phyloP scores from a whole-genome alignment of 116 monocot species.

The Posidonia oceanica region DNA sequence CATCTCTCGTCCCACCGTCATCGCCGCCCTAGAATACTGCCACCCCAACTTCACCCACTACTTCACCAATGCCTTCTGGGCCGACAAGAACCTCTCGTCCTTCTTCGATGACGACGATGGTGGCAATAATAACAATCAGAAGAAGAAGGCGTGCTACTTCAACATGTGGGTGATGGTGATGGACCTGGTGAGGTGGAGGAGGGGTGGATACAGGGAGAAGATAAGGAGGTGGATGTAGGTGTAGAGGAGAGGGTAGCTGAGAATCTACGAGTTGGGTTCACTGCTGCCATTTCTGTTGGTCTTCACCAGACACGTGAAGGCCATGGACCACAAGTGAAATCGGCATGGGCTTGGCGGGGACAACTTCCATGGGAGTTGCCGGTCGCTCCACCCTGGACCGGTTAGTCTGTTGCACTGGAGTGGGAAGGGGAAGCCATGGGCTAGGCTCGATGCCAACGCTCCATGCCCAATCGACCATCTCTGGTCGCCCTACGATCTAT shows the following conservation, averaged over 20 bases:
- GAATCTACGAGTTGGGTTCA: conserved; percentile 58
- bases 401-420: conserved; percentile 63
- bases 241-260: conserved; percentile 28
- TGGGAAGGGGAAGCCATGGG: conserved; percentile 64
- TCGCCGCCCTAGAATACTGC: no score
- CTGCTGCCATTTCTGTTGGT: conserved; percentile 54
- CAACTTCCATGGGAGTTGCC: conserved; percentile 35
- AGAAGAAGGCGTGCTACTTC: conserved; percentile 62
- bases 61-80: no score
- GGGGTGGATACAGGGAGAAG: no score
- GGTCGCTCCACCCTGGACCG: conserved; percentile 50
- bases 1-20: no score
- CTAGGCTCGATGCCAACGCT: conserved; percentile 24
- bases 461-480: conserved; percentile 45
- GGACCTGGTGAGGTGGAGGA: conserved; percentile 42
- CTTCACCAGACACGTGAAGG: conserved; percentile 36
- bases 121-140: no score
- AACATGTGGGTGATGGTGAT: conserved; percentile 70
- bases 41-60: no score
- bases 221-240: conserved; percentile 59
- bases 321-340: conserved; percentile 53
- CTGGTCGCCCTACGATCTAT: conserved; percentile 53
- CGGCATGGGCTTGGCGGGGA: conserved; percentile 62
- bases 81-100: no score
- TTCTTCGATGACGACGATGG: conserved; percentile 24